Evolutionary conservation across 140 eudicot species (phyloP).

Genomic region (Ambrosia hybrid): DNA sequence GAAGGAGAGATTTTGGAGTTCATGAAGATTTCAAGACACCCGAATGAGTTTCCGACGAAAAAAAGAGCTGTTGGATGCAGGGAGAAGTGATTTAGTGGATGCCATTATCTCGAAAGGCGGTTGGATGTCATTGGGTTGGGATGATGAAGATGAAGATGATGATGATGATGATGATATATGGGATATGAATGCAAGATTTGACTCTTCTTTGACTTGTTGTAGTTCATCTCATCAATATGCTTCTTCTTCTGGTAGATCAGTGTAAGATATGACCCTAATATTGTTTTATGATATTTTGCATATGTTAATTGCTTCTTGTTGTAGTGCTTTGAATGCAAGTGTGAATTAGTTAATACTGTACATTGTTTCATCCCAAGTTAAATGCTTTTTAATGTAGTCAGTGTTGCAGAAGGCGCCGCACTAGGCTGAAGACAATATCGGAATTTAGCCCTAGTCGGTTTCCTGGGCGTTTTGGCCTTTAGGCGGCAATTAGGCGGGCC

Average conservation of each 20-base stretch:
- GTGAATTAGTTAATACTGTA: no score
- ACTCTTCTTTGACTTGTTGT: conserved; percentile 26
- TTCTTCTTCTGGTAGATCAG: conserved; percentile 60
- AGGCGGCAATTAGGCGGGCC: no score
- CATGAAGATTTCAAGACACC: conserved; percentile 69
- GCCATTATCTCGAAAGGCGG: conserved; percentile 69
- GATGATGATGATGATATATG: conserved; percentile 20
- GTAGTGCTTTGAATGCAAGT: no score
- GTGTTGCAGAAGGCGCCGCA: no score
- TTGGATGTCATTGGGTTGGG: conserved; percentile 85
- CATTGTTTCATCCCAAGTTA: no score
- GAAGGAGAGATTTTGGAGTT: conserved; percentile 69
- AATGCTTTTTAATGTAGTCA: no score
- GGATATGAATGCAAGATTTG: conserved; percentile 40
- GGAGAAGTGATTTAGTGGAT: conserved; percentile 74
- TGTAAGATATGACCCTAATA: conserved; percentile 41
- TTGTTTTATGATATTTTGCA: background rate
- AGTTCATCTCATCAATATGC: conserved; percentile 34
- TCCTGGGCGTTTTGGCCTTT: no score
- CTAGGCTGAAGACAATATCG: no score
- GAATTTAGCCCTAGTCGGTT: no score
- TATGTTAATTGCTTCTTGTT: no score
- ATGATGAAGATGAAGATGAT: conserved; percentile 47
- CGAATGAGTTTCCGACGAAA: conserved; percentile 60
- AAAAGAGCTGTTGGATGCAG: conserved; percentile 57